Evolutionary conservation across 2,329 filamentous ascomycete species (phyloP).

Genomic region (Sporothrix luriei): DNA sequence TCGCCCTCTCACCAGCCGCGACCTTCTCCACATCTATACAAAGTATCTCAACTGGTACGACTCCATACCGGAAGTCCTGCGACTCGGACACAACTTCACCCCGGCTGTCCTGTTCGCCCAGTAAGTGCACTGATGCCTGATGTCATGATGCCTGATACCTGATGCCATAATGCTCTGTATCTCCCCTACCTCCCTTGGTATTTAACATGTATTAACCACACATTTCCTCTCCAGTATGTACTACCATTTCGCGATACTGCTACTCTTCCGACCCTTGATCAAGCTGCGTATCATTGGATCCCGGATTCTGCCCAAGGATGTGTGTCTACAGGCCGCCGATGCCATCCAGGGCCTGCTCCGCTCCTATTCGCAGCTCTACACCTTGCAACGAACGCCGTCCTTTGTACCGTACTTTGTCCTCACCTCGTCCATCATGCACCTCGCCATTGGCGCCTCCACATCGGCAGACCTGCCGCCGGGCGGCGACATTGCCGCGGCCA

Average conservation of each 20-base stretch:
- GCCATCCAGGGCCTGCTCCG: conserved; percentile 59
- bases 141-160: no score
- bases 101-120: conserved; percentile 74
- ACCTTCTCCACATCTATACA: conserved; percentile 65
- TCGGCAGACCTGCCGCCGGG: conserved; percentile 21
- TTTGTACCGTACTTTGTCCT: conserved; percentile 66
- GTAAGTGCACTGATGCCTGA: conserved; percentile 53
- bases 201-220: neutral
- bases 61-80: conserved; percentile 64
- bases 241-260: conserved; percentile 68
- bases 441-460: conserved; percentile 54
- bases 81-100: conserved; percentile 68
- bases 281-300: conserved; percentile 65
- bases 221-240: conserved; percentile 59
- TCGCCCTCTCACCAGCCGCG: conserved; percentile 63
- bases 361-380: conserved; percentile 62
- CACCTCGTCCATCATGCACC: conserved; percentile 63
- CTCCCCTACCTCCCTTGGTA: no score
- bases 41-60: conserved; percentile 74
- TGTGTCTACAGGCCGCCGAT: conserved; percentile 65
- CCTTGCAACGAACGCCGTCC: conserved; percentile 59
- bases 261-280: conserved; percentile 74
- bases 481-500: conserved; percentile 14
- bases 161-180: no score
- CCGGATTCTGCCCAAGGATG: conserved; percentile 63